Percentiles rank a stretch among this genome's conserved stretches.
Evolutionary conservation across 371 early-diverging fungal genomes (phyloP).

Genomic region (Nematocida sp.): DNA sequence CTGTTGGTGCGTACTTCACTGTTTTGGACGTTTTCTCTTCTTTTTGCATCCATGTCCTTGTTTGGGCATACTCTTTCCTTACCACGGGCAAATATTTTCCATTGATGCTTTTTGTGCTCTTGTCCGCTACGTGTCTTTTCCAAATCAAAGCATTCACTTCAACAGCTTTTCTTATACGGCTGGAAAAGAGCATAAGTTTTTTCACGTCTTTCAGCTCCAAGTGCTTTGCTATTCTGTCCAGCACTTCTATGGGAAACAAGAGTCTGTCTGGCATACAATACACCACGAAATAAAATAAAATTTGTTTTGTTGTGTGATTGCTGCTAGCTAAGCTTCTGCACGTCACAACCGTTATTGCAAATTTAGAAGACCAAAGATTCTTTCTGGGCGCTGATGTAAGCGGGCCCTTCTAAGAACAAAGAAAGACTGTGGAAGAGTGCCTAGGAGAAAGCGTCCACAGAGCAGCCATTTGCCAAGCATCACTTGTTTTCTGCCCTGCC

Average conservation of each 20-base stretch:
- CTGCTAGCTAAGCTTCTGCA: too few species aligned
- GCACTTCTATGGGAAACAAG: conserved; percentile 42
- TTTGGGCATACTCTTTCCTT: conserved; percentile 40
- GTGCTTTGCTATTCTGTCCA: conserved; percentile 31
- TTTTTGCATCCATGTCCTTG: conserved; percentile 30
- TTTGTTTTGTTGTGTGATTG: too few species aligned
- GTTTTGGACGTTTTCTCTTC: not conserved
- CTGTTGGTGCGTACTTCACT: not conserved
- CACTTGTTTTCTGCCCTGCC: not conserved
- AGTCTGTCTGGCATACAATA: too few species aligned
- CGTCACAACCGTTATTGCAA: too few species aligned
- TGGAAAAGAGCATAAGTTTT: conserved; percentile 44
- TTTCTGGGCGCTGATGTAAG: too few species aligned
- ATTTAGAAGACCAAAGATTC: too few species aligned
- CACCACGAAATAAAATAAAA: too few species aligned
- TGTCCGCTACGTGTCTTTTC: conserved; percentile 28
- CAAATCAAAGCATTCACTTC: conserved; percentile 50
- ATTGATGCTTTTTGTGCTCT: conserved; percentile 4
- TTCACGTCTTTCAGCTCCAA: conserved; percentile 48
- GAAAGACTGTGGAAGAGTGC: too few species aligned
- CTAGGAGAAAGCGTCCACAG: too few species aligned
- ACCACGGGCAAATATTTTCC: conserved; percentile 36
- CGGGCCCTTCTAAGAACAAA: too few species aligned
- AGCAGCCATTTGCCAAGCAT: too few species aligned
- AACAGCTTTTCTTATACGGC: conserved; percentile 16